phyloP scores from a whole-genome alignment of 345 rosid genomes.

The Eucalyptus marginata region DNA sequence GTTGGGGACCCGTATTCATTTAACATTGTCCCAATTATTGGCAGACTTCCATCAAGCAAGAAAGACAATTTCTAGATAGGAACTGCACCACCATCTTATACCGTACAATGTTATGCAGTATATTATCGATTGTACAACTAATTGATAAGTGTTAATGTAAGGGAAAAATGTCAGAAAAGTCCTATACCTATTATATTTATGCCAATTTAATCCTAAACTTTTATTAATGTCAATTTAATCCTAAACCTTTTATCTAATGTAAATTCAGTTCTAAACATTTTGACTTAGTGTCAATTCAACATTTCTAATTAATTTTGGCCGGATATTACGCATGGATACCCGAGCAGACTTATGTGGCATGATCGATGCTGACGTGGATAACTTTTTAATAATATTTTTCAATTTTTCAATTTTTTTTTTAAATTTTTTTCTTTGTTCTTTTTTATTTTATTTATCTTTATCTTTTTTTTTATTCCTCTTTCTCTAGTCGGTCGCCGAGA shows the following conservation, averaged over 20 bases:
- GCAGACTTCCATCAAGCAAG: neutral
- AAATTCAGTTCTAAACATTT: too few relatives aligned
- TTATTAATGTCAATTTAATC: too few relatives aligned
- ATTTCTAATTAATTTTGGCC: fast-evolving
- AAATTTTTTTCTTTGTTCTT: too few relatives aligned
- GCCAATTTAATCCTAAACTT: too few relatives aligned
- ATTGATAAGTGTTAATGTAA: neutral
- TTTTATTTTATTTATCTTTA: too few relatives aligned
- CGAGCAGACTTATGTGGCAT: fast-evolving
- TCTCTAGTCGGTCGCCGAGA: fast-evolving
- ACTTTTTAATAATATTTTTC: too few relatives aligned
- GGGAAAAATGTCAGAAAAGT: too few relatives aligned
- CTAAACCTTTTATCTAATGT: too few relatives aligned
- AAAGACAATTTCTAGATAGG: neutral
- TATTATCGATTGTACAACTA: neutral
- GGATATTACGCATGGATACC: fast-evolving
- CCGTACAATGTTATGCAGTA: neutral
- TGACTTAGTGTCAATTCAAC: too few relatives aligned
- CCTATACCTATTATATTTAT: too few relatives aligned
- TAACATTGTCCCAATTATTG: neutral
- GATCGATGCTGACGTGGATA: fast-evolving
- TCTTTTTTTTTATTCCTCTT: too few relatives aligned
- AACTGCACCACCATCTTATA: neutral
- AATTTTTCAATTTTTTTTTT: too few relatives aligned
- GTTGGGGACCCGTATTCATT: neutral